phyloP scores from a whole-genome alignment of 1,284 basidiomycete species.

The Cutaneotrichosporon sp. region DNA sequence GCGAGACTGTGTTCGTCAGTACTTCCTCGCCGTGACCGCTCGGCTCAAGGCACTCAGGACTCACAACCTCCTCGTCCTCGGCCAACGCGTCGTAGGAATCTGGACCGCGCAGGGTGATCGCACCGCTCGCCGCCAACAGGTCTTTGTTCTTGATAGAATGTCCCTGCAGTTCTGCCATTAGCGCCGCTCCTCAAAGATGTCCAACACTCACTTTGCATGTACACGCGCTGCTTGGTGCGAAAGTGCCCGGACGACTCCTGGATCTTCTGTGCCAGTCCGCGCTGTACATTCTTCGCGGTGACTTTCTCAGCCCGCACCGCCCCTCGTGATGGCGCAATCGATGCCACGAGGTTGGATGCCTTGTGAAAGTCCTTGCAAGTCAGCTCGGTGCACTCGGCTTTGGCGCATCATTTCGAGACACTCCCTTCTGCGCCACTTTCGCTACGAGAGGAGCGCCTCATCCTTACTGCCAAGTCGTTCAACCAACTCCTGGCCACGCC shows the following conservation, averaged over 20 bases:
- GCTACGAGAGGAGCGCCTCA: too few relatives aligned
- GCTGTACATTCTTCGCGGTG: conserved; percentile 92
- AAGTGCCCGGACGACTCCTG: conserved; percentile 91
- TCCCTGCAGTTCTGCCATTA: conserved; percentile 70
- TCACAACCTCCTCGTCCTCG: conserved; percentile 71
- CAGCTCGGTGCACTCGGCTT: conserved; percentile 7
- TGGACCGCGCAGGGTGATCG: conserved; percentile 70
- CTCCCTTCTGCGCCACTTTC: too few relatives aligned
- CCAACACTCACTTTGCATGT: conserved; percentile 82
- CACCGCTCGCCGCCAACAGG: conserved; percentile 70
- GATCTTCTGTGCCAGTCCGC: conserved; percentile 86
- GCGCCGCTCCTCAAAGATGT: background rate
- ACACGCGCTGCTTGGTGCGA: conserved; percentile 93
- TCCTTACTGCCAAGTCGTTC: too few relatives aligned
- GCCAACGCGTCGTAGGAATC: conserved; percentile 75
- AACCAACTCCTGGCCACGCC: too few relatives aligned
- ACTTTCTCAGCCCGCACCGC: conserved; percentile 56
- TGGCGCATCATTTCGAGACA: too few relatives aligned
- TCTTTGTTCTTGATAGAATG: conserved; percentile 93
- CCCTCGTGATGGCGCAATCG: conserved; percentile 47
- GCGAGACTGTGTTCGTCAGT: conserved; percentile 29
- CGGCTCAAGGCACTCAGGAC: conserved; percentile 20
- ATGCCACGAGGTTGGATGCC: conserved; percentile 68
- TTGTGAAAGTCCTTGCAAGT: conserved; percentile 69
- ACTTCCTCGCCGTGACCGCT: conserved; percentile 33